Evolutionary conservation across 1,139 yeast species (phyloP), one percentile per base, ranked within the genome.

Genomic region (Pichia sp.): DNA sequence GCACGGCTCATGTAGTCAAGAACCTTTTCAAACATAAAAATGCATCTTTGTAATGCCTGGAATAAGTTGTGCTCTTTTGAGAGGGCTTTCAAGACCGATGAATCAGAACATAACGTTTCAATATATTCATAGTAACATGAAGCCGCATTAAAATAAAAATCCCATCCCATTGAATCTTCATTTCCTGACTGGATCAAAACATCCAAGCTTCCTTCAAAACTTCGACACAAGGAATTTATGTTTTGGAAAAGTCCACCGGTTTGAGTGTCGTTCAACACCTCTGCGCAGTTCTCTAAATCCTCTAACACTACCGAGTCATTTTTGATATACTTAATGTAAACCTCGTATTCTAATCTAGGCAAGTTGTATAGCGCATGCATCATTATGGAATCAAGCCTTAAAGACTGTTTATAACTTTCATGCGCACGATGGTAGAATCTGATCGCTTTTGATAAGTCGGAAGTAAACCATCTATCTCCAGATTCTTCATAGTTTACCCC

Each of bases 381-480:
- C 44, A 58, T 56, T n/a, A 49, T 54, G 0, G 61, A 51, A 18
- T 64, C 57, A 10, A 66, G 46, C 19, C 58, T 54, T 6, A 72
- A 63, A 2, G 79, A 72, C 31, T 58, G 56, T 13, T 60, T 52
- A 55, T 79, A 80, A 41, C 62, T 56, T 3, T 55, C 52, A 55
- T 72, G 77, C 0, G 83, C 80, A 50, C 71, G 69, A 58, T 79
- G 80, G 62, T 78, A 80, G 60, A 79, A 79, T 41, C 85, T 62
- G 37, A 80, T 64, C 1, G 79, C 74, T 58, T 80, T 80, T 4
- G 81, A 66, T 31, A 79, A 62, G 58, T 80, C 84, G 0, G 83
- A 77, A 0, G 79, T 74, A 19, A 76, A 64, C 84, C 84, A 80
- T 51, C 84, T 65, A 58, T 80, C 85, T 0, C 83, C 85, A 10